Conservation (phyloP, 805 yeast genomes). For the Candida saitoana region DNA sequence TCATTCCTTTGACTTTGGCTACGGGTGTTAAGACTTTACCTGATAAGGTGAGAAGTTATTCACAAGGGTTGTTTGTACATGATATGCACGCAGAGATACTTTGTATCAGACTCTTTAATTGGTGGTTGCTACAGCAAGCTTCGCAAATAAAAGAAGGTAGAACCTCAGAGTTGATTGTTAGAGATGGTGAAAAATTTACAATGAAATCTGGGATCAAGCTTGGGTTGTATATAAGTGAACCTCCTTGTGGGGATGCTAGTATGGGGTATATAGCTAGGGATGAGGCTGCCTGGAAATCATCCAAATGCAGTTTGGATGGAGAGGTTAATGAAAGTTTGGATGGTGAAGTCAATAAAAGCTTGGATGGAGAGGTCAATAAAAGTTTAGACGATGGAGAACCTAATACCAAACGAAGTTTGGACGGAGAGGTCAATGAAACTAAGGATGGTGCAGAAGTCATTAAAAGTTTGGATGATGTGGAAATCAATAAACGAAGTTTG, state of each 20-base stretch:
- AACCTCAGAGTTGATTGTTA: slow-evolving; percentile 9
- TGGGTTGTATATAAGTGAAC: slow-evolving; percentile 64
- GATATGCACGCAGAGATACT: slow-evolving; percentile 91
- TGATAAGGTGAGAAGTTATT: slow-evolving; percentile 38
- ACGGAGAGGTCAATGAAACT: too few species aligned
- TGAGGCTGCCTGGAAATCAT: background rate
- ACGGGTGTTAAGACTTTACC: slow-evolving; percentile 87
- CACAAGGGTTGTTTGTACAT: slow-evolving; percentile 65
- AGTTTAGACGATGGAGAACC: too few species aligned
- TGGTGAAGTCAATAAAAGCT: slow-evolving; percentile 8
- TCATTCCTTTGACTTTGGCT: slow-evolving; percentile 47
- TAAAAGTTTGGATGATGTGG: too few species aligned
- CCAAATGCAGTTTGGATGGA: background rate
- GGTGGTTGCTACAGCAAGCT: slow-evolving; percentile 50
- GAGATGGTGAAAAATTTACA: slow-evolving; percentile 20
- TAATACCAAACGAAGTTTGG: too few species aligned
- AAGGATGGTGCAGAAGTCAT: too few species aligned
- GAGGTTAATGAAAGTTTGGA: too few species aligned
- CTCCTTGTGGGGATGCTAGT: slow-evolving; percentile 91
- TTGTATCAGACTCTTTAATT: slow-evolving; percentile 66
- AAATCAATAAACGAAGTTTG: background rate
- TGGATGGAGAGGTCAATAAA: too few species aligned
- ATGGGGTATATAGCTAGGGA: slow-evolving; percentile 38
- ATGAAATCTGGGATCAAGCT: slow-evolving; percentile 40
- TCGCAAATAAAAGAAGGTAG: slow-evolving; percentile 12